Conservation (phyloP, 345 rosid species). For the Sisymbrium altissimum region DNA sequence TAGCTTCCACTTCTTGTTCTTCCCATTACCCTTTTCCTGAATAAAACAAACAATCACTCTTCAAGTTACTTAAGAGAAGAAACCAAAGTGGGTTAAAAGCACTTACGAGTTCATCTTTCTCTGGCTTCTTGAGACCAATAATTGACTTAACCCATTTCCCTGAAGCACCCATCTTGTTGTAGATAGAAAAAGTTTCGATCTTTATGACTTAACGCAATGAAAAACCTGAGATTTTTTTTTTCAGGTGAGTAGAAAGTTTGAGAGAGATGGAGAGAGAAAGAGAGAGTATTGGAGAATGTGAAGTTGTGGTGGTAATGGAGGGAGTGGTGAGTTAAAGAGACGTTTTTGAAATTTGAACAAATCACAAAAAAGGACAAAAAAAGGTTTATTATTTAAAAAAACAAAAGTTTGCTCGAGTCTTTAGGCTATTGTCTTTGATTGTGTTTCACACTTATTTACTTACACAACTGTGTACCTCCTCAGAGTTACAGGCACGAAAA, state of each 20-base stretch:
- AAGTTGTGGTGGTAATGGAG: constrained; percentile 31
- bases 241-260: constrained; percentile 24
- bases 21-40: constrained; percentile 46
- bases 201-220: constrained; percentile 17
- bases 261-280: not conserved
- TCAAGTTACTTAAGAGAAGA: not conserved
- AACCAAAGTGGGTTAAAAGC: not conserved
- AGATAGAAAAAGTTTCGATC: constrained; percentile 4
- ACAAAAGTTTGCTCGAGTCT: constrained; percentile 22
- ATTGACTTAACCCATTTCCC: constrained; percentile 92
- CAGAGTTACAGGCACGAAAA: constrained; percentile 31
- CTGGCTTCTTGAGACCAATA: constrained; percentile 64
- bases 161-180: constrained; percentile 74
- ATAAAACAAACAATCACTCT: not conserved
- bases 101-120: constrained; percentile 60
- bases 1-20: constrained; percentile 79
- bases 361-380: not conserved
- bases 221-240: constrained; percentile 15
- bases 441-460: constrained; percentile 26
- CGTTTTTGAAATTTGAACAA: constrained; percentile 41
- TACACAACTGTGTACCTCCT: constrained; percentile 22
- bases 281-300: constrained; percentile 30
- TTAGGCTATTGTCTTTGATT: constrained; percentile 32
- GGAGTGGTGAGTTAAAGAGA: constrained; percentile 38
- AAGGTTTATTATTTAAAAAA: not conserved